Conservation (phyloP, 108 stramenopile species). For the Cyclotella baltica region DNA sequence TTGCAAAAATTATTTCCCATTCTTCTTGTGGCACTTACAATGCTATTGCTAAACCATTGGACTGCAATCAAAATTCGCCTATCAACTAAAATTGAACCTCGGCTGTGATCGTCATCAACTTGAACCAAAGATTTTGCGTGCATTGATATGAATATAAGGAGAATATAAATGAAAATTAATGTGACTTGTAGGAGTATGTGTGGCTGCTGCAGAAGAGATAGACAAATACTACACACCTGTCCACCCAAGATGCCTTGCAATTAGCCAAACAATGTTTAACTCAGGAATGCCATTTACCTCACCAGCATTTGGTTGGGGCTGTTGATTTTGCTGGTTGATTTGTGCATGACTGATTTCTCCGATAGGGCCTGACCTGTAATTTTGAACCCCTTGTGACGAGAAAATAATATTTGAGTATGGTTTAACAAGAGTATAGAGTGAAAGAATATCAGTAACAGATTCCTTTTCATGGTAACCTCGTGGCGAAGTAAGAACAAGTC, state of each 20-base stretch:
- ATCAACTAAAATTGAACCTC: slow-evolving; percentile 57
- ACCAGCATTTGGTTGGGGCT: slow-evolving; percentile 7
- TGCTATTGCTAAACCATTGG: slow-evolving; percentile 69
- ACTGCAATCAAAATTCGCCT: slow-evolving; percentile 69
- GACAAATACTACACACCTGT: slow-evolving; percentile 14
- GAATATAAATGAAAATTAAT: background rate
- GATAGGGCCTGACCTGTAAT: too few relatives aligned
- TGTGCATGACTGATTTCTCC: background rate
- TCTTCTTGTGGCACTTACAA: too few relatives aligned
- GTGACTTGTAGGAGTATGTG: background rate
- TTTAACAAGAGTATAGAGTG: slow-evolving; percentile 28
- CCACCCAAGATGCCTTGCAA: slow-evolving; percentile 71
- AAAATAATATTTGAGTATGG: slow-evolving; percentile 34
- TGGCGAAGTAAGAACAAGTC: slow-evolving; percentile 49
- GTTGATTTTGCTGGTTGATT: background rate
- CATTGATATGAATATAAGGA: background rate
- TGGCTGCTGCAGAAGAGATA: background rate
- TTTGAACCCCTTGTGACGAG: too few relatives aligned
- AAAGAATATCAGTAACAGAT: slow-evolving; percentile 8
- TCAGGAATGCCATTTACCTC: slow-evolving; percentile 18
- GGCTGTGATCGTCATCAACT: slow-evolving; percentile 55
- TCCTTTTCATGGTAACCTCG: background rate
- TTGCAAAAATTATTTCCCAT: too few relatives aligned
- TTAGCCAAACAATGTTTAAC: slow-evolving; percentile 61
- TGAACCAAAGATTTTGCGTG: background rate